Evolutionary conservation across 75 land plant species (phyloP).

Genomic region (Cunninghamia lanceolata): DNA sequence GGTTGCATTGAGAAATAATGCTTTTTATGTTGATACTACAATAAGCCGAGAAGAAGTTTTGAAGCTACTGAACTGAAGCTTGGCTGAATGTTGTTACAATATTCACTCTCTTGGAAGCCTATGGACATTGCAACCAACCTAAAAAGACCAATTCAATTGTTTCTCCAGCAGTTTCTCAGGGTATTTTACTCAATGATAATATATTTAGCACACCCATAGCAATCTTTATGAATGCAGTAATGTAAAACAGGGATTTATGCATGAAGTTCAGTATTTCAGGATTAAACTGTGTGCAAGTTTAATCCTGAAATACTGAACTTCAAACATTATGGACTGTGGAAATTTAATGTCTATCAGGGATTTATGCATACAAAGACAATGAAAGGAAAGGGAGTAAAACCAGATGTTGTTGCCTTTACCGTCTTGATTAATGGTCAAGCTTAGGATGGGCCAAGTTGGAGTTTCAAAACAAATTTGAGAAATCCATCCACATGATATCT

Average conservation of each 20-base stretch:
- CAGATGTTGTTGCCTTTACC: slow-evolving; percentile 66
- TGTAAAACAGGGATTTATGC: too few relatives aligned
- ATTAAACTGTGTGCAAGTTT: too few relatives aligned
- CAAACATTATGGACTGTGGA: too few relatives aligned
- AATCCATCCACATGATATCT: too few relatives aligned
- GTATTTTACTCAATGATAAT: slow-evolving; percentile 56
- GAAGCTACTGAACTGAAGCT: slow-evolving; percentile 51
- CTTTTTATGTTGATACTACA: slow-evolving; percentile 61
- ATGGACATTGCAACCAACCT: slow-evolving; percentile 60
- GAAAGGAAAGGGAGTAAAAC: slow-evolving; percentile 49
- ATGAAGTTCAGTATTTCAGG: too few relatives aligned
- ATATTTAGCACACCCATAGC: slow-evolving; percentile 84
- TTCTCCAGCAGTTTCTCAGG: slow-evolving; percentile 49
- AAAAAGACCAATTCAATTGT: slow-evolving; percentile 62
- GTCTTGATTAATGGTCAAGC: too few relatives aligned
- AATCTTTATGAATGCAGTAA: slow-evolving; percentile 69
- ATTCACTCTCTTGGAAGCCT: slow-evolving; percentile 78
- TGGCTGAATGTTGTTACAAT: slow-evolving; percentile 77
- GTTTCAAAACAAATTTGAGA: too few relatives aligned
- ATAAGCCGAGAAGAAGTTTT: slow-evolving; percentile 69
- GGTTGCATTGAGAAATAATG: too few relatives aligned
- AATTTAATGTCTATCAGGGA: too few relatives aligned
- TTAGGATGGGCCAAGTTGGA: too few relatives aligned
- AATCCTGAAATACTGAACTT: too few relatives aligned
- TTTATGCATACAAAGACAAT: slow-evolving; percentile 44